Percentiles rank a stretch among this genome's conserved stretches.
Conservation (phyloP, 2,329 filamentous ascomycete species). For the Didymella sp. region DNA sequence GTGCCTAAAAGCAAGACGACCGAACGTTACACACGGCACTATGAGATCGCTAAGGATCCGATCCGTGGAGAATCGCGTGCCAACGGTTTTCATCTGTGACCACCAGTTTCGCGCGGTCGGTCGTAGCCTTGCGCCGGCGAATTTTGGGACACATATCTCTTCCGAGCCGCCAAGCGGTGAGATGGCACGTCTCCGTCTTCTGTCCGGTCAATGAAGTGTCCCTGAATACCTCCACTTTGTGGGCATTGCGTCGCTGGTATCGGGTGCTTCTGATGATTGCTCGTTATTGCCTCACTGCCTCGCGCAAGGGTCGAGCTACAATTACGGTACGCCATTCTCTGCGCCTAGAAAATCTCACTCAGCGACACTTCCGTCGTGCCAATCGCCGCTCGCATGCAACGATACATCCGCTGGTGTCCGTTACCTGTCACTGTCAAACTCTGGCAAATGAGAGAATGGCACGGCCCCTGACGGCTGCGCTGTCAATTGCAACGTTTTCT, state of each 20-base stretch:
- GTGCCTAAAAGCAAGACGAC: constrained; percentile 1
- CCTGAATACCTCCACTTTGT: neutral
- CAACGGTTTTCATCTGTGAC: constrained; percentile 9
- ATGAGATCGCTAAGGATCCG: constrained; percentile 6
- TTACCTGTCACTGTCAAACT: constrained; percentile 19
- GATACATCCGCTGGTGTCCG: constrained; percentile 11
- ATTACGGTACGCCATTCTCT: neutral
- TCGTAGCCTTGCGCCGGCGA: constrained; percentile 13
- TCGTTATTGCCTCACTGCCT: neutral
- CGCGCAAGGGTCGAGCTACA: neutral
- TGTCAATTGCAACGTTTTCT: constrained; percentile 7
- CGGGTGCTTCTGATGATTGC: neutral
- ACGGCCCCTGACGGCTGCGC: constrained; percentile 11
- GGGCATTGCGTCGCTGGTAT: neutral
- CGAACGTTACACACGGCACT: constrained; percentile 10
- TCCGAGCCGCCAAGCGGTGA: constrained; percentile 3
- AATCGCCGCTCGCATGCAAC: constrained; percentile 1
- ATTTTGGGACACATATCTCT: neutral
- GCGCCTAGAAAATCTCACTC: constrained; percentile 1
- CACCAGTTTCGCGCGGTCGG: constrained; percentile 10
- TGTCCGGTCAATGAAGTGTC: constrained; percentile 5
- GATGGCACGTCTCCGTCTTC: neutral
- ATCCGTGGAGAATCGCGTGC: constrained; percentile 11
- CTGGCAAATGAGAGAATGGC: constrained; percentile 14
- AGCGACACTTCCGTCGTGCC: neutral